Conservation (phyloP, 257 asterid genomes). For the Solanum boliviense region DNA sequence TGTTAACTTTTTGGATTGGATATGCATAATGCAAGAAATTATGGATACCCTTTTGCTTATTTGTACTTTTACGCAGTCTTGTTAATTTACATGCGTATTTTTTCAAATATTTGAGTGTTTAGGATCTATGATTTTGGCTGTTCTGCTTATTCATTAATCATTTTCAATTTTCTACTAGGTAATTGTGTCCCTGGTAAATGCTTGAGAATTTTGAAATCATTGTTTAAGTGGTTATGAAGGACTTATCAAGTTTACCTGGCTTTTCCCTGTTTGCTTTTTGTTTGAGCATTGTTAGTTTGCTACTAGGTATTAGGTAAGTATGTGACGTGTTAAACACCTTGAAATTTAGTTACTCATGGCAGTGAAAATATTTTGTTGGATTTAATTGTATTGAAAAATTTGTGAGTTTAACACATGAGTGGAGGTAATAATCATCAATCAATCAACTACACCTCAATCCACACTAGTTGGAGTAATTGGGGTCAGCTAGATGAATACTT, state of each 20-base stretch:
- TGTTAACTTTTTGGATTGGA: neutral
- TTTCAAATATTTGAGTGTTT: neutral
- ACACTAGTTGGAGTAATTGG: neutral
- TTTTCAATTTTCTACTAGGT: neutral
- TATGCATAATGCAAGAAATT: neutral
- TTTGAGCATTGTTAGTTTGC: neutral
- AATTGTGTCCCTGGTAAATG: neutral
- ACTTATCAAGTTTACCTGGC: neutral
- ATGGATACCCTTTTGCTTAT: neutral
- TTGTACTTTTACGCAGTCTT: neutral
- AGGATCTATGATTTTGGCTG: neutral
- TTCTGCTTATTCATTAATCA: neutral
- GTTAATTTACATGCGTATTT: neutral
- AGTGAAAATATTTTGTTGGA: neutral
- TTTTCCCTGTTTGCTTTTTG: neutral
- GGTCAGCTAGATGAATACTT: neutral
- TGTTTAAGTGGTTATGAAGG: neutral
- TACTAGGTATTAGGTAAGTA: neutral
- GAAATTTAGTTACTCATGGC: neutral
- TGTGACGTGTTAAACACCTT: neutral
- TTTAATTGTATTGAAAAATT: neutral
- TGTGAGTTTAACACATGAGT: neutral
- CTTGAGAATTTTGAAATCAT: neutral
- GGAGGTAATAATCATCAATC: neutral
- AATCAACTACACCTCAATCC: neutral